A percentile compares a stretch with the other conserved stretches of the same genome.
phyloP scores from a whole-genome alignment of 768 basidiomycete species.

The Cyathus striatus region DNA sequence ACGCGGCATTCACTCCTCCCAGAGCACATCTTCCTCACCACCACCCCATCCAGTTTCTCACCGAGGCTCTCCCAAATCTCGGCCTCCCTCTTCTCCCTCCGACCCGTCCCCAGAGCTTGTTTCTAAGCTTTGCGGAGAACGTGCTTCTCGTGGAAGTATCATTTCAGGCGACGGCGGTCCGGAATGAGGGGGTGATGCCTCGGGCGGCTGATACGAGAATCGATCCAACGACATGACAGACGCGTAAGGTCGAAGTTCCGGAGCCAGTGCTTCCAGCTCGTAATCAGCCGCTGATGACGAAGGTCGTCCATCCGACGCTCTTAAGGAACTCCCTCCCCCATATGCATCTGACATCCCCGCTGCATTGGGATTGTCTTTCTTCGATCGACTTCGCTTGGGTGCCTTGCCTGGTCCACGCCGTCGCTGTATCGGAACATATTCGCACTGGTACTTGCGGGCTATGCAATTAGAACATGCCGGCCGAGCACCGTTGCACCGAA shows the following conservation, averaged over 20 bases:
- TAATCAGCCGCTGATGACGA: slow-evolving; percentile 11
- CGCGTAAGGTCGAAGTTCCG: slow-evolving; percentile 23
- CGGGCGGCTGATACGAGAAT: slow-evolving; percentile 22
- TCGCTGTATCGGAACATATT: slow-evolving; percentile 44
- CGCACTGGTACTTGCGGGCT: slow-evolving; percentile 45
- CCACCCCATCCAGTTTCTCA: slow-evolving; percentile 14
- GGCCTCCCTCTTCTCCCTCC: slow-evolving; percentile 29
- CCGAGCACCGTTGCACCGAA: slow-evolving; percentile 64
- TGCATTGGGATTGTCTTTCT: slow-evolving; percentile 21
- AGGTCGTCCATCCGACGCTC: slow-evolving; percentile 7
- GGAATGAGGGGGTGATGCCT: slow-evolving; percentile 11
- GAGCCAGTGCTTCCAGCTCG: slow-evolving; percentile 20
- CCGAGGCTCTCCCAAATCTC: too few species aligned
- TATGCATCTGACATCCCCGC: slow-evolving; percentile 1
- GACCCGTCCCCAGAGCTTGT: slow-evolving; percentile 29
- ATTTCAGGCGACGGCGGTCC: slow-evolving; percentile 2
- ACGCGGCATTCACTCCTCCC: neutral
- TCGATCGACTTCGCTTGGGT: slow-evolving; percentile 50
- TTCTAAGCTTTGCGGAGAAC: slow-evolving; percentile 20
- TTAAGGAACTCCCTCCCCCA: neutral
- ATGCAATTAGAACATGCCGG: slow-evolving; percentile 63
- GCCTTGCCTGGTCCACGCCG: slow-evolving; percentile 77
- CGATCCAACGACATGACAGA: slow-evolving; percentile 23
- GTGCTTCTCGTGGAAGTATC: slow-evolving; percentile 10
- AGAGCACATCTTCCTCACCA: neutral